phyloP scores from a whole-genome alignment of 768 basidiomycete genomes.

The Panaeolus cyanescens region DNA sequence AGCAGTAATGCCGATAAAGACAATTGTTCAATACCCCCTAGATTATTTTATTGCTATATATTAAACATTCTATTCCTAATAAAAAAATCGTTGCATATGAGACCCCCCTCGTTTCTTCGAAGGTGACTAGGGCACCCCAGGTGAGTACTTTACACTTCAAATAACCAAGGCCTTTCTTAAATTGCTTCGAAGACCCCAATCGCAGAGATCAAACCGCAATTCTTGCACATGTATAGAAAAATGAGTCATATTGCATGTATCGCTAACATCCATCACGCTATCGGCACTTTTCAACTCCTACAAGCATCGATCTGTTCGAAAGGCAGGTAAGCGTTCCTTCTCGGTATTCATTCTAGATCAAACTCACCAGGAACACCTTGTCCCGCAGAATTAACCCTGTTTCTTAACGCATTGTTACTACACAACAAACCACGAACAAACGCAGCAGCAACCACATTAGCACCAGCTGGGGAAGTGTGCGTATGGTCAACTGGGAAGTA shows the following conservation, averaged over 20 bases:
- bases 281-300: too few species aligned
- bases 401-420: not conserved
- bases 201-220: too few species aligned
- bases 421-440: constrained; percentile 48
- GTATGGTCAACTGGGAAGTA: constrained; percentile 50
- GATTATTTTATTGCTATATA: not conserved
- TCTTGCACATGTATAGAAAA: too few species aligned
- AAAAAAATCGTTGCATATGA: too few species aligned
- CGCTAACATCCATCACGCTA: too few species aligned
- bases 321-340: not conserved
- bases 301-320: not conserved
- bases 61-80: not conserved
- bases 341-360: not conserved
- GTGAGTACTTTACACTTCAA: too few species aligned
- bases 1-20: not conserved
- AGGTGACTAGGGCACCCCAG: too few species aligned
- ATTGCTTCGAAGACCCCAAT: too few species aligned
- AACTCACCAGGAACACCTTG: not conserved
- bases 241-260: too few species aligned
- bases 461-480: constrained; percentile 45
- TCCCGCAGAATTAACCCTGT: not conserved
- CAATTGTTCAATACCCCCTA: not conserved
- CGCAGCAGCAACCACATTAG: constrained; percentile 47
- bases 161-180: too few species aligned
- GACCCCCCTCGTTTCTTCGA: too few species aligned